Base-by-base conservation (phyloP, 768 basidiomycete species). In the Mycena indigotica region DNA sequence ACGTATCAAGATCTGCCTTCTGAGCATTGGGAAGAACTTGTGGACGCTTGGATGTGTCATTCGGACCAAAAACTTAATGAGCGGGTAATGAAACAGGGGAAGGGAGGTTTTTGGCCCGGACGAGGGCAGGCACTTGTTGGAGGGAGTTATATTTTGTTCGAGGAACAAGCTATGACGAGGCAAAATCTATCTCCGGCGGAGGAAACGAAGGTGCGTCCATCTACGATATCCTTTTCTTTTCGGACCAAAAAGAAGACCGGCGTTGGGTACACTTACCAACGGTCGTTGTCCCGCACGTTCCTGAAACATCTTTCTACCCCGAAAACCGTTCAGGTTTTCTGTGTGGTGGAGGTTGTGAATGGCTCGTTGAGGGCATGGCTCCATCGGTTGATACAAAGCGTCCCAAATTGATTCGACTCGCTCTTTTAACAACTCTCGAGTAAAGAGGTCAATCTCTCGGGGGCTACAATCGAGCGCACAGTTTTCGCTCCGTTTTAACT, bases 1-100 rank as follows among this genome's bases (percentile, higher is more conserved):
- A 75, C 72, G 44, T 98, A 91, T 71, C 84, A 87, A 35, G 95
- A 97, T 68, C 77, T 98, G 13, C 96, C 96, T 3, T 95, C 92
- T 3, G 95, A 98, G 68, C 89, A 98, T 66, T 98, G 96, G 96
- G 89, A 93, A 61, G 96, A 98, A 70, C 85, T 98, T 16, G 85
- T 98, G 19, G 96, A 98, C 61, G 89, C 95, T 5, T 98, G 96
- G 96, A 94, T 98, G 90, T 98, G 96, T 66, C 96, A 98, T 71
- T 72, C 86, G 8, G 94, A 97, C 66, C 94, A 96, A 75, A 86
- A 83, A 40, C 76, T 98, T 49, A 84, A 89, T 60, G 86, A 87
- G 29, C 83, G 86, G 15, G 81, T 93, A 3, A 73, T 82, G 50
- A 78, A 82, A 59, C 81, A 81, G 61, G 77, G 80, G 1, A 71